A percentile compares a stretch with the other conserved stretches of the same genome.
These are phyloP conservation scores for Xylona heveae DNA, from an alignment of 495 filamentous ascomycete species.

Conservation along the genomic window DNA sequence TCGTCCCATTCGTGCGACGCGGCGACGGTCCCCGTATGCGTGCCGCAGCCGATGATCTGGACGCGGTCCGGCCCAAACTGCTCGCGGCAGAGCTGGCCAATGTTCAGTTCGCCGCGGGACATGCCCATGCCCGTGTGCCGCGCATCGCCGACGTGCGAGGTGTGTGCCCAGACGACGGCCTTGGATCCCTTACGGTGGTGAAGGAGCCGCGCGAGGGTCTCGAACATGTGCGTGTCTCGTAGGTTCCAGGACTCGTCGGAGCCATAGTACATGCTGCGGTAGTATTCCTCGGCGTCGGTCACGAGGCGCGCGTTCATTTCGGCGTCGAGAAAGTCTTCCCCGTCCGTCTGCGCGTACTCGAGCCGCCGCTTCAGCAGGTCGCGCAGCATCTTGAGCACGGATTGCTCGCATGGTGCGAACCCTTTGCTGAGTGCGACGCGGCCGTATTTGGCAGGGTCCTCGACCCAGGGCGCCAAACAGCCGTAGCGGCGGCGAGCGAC, in stretches of 20 bases:
- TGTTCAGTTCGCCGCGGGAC: slow-evolving; percentile 26
- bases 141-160: slow-evolving; percentile 38
- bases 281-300: slow-evolving; percentile 34
- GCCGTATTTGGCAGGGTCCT: slow-evolving; percentile 30
- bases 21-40: slow-evolving; percentile 33
- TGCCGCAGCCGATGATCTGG: slow-evolving; percentile 28
- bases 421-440: slow-evolving; percentile 20
- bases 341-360: slow-evolving; percentile 21
- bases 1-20: slow-evolving; percentile 33
- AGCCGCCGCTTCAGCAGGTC: slow-evolving; percentile 23
- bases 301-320: slow-evolving; percentile 35
- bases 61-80: slow-evolving; percentile 23
- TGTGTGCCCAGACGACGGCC: slow-evolving; percentile 38
- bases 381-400: slow-evolving; percentile 24
- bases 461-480: slow-evolving; percentile 27
- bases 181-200: slow-evolving; percentile 21
- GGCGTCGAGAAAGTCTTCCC: slow-evolving; percentile 28
- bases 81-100: slow-evolving; percentile 34
- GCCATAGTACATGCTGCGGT: slow-evolving; percentile 36
- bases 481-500: slow-evolving; percentile 24
- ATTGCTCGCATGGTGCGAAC: slow-evolving; percentile 25
- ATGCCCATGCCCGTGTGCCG: slow-evolving; percentile 31
- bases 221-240: slow-evolving; percentile 36
- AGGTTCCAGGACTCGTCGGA: slow-evolving; percentile 32
- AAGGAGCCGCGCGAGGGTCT: slow-evolving; percentile 26